Percentiles rank a stretch among this genome's conserved stretches.
These are phyloP conservation scores for Gaertneriomyces sp. DNA, from an alignment of 192 early-diverging fungal genomes.

Conservation along the genomic window DNA sequence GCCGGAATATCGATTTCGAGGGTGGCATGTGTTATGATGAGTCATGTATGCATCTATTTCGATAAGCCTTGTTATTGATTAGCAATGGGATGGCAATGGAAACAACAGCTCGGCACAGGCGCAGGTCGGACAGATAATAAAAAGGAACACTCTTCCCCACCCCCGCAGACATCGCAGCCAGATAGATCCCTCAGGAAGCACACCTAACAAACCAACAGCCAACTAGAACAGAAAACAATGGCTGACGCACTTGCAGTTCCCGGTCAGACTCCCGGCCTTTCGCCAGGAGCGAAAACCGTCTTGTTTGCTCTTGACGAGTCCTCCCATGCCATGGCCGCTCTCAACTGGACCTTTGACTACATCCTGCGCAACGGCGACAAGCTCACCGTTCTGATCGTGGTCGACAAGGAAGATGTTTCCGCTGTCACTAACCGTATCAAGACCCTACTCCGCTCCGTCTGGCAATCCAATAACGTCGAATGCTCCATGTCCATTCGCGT, in stretches of 20 bases:
- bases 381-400: conserved; percentile 31
- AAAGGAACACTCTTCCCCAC: too few relatives aligned
- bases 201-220: too few relatives aligned
- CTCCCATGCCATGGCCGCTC: conserved; percentile 35
- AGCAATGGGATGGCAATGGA: too few relatives aligned
- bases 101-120: too few relatives aligned
- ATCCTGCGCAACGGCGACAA: conserved; percentile 28
- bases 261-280: background rate
- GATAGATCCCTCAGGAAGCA: too few relatives aligned
- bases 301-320: conserved; percentile 43
- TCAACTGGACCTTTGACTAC: conserved; percentile 38
- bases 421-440: conserved; percentile 24
- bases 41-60: too few relatives aligned
- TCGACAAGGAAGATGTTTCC: conserved; percentile 29
- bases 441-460: conserved; percentile 39
- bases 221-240: background rate
- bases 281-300: conserved; percentile 19
- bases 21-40: too few relatives aligned
- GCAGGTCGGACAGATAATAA: too few relatives aligned
- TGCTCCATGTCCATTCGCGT: conserved; percentile 29
- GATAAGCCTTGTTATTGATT: too few relatives aligned
- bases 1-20: too few relatives aligned
- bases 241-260: conserved; percentile 2
- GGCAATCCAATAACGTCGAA: conserved; percentile 28
- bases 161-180: too few relatives aligned